Evolutionary conservation across 2,329 filamentous ascomycete genomes (phyloP), one percentile per base, ranked within the genome.

Genomic region (Domatiomyces catenatus): DNA sequence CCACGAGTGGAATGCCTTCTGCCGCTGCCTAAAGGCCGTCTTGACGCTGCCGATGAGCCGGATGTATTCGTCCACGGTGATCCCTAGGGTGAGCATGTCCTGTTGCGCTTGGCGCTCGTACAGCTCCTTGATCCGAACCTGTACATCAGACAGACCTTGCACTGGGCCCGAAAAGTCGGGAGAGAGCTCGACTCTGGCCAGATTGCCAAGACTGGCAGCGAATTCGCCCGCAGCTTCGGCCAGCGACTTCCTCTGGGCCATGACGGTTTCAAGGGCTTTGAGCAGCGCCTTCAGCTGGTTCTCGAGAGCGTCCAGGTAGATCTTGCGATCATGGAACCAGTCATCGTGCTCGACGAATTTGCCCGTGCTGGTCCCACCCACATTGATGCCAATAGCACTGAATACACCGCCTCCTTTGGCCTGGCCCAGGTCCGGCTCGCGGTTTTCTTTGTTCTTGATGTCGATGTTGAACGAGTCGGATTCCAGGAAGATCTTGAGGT

Each of bases 261-360:
- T 86, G 65, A 98, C 93, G 5, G 81, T 84, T 62, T 98, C 92
- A 69, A 94, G 93, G 17, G 89, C 85, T 69, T 95, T 96, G 61
- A 95, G 75, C 15, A 96, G 73, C 8, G 85, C 83, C 65, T 89
- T 94, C 54, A 95, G 75, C 66, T 96, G 90, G 60, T 80, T 88
- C 63, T 96, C 89, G 39, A 96, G 75, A 3, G 89, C 89, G 65
- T 98, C 92, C 8, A 98, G 77, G 63, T 98, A 98, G 50, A 96
- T 79, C 61, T 83, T 86, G 54, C 92, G 87, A 59, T 98, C 92
- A 61, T 98, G 90, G 70, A 98, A 98, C 92, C 90, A 98, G 69
- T 98, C 92, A 65, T 98, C 92, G 64, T 96, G 92, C 68, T 98
- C 92, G 42, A 98, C 81, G 69, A 98, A 98, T 67, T 98, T 98